Percentiles rank a stretch among this genome's conserved stretches.
phyloP scores from a whole-genome alignment of 176 grass and related monocot species.

The Chloris gayana region DNA sequence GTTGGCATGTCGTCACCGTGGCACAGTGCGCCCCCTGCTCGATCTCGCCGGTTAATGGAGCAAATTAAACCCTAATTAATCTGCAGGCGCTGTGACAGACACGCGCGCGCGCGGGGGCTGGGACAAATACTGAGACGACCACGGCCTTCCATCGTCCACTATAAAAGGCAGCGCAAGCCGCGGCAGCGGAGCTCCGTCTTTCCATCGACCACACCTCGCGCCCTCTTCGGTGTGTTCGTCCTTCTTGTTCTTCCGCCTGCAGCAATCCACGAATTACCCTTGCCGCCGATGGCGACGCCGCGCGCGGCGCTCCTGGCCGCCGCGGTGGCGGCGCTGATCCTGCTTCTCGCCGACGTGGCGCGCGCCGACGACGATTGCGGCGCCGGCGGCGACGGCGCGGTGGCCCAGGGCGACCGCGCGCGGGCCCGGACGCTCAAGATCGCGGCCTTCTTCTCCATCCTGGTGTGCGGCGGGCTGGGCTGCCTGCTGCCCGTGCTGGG shows the following conservation, averaged over 20 bases:
- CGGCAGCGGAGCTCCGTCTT: background rate
- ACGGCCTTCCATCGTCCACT: background rate
- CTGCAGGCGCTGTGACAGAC: background rate
- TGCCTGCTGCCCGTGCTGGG: slow-evolving; percentile 52
- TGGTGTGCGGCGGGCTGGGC: slow-evolving; percentile 53
- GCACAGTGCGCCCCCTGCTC: background rate
- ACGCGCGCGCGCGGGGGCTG: too few relatives aligned
- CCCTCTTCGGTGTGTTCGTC: too few relatives aligned
- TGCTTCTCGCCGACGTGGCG: slow-evolving; percentile 9
- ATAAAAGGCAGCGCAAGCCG: background rate
- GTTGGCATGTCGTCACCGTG: background rate
- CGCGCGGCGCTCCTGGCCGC: background rate
- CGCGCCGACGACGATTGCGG: background rate
- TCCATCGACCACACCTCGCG: background rate
- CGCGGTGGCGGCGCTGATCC: background rate
- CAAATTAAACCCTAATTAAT: background rate
- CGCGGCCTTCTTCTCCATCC: slow-evolving; percentile 60
- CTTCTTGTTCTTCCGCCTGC: background rate
- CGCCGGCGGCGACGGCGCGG: background rate
- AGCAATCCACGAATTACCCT: background rate
- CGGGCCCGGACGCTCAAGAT: slow-evolving; percentile 43
- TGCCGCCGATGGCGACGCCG: background rate
- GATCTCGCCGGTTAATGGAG: background rate
- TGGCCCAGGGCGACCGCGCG: background rate
- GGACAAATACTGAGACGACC: too few relatives aligned